Evolutionary conservation across 1,139 yeast species (phyloP).

Genomic region (Debaryomyces udenii): DNA sequence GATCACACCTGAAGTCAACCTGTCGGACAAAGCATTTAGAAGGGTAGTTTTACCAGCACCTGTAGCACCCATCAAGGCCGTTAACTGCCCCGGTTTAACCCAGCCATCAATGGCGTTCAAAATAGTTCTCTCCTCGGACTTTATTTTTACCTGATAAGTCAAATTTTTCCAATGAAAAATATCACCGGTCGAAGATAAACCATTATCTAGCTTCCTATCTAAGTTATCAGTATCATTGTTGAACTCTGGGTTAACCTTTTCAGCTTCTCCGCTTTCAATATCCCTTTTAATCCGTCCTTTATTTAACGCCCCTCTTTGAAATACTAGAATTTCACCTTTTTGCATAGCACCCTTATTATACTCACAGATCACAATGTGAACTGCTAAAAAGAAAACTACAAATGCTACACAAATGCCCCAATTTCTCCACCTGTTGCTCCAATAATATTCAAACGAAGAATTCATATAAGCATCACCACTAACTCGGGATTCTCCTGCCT

Average conservation of each 20-base stretch:
- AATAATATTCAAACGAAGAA: conserved; percentile 49
- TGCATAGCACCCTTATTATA: conserved; percentile 73
- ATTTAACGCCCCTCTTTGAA: conserved; percentile 41
- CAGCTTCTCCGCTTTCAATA: conserved; percentile 4
- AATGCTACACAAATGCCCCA: conserved; percentile 70
- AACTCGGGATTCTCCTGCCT: conserved; percentile 56
- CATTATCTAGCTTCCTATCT: conserved; percentile 7
- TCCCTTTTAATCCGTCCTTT: conserved; percentile 23
- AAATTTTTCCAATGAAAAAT: conserved; percentile 81
- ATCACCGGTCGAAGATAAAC: conserved; percentile 26
- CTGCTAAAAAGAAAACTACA: conserved; percentile 52
- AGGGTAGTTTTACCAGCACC: conserved; percentile 88
- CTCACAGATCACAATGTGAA: conserved; percentile 64
- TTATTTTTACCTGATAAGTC: conserved; percentile 71
- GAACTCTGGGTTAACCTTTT: conserved; percentile 8
- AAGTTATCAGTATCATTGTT: conserved; percentile 9
- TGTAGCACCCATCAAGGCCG: conserved; percentile 74
- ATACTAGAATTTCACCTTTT: conserved; percentile 79
- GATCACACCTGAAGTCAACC: conserved; percentile 78
- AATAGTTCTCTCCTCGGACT: conserved; percentile 62
- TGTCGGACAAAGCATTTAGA: conserved; percentile 71
- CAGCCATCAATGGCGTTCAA: conserved; percentile 75
- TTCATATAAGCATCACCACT: conserved; percentile 60
- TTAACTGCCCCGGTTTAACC: conserved; percentile 63
- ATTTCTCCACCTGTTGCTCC: conserved; percentile 78